Evolutionary conservation across 176 grass and related monocot species (phyloP), one percentile per base, ranked within the genome.

Genomic region (Carex pumila): DNA sequence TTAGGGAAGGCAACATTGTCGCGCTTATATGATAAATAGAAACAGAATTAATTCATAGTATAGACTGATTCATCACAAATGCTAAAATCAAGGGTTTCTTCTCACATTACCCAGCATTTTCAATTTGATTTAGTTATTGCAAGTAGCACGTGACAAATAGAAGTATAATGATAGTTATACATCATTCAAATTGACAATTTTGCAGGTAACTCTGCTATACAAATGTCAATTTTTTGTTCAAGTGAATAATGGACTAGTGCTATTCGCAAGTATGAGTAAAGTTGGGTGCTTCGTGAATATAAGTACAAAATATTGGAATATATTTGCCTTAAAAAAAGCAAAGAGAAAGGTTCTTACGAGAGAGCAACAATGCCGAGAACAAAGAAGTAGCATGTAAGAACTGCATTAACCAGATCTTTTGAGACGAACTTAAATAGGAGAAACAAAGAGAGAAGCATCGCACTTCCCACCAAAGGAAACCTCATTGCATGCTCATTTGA

Each of bases 401-500:
- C 91, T 34, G 93, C 84, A 69, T 98, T 98, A 69, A 98, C 91
- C 79, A 98, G 84, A 83, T 95, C 93, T 87, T 98, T 98, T 2
- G 96, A 95, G 64, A 98, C 66, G 79, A 95, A 95, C 83, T 98
- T 98, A 83, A 95, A 95, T 10, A 95, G 87, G 29, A 98, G 25
- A 25, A 25, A 25, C 0, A 25, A 25, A 25, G 25, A 25, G 25
- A 25, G 73, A 29, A 98, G 93, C 92, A 98, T 91, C 17, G 93
- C 96, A 85, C 96, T 98, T 81, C 95, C 96, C 41, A 98, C 96
- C 71, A 98, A 71, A 53, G 96, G 96, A 81, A 95, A 98, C 2
- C 91, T 81, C 96, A 98, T 98, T 59, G 96, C 96, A 90, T 95
- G 96, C 78, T 95, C 96, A 43, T 91, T 93, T 47, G 96, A 98